Percentiles rank a stretch among this genome's conserved stretches.
phyloP scores from a whole-genome alignment of 2,329 filamentous ascomycete species.

The Verruconis gallopava region DNA sequence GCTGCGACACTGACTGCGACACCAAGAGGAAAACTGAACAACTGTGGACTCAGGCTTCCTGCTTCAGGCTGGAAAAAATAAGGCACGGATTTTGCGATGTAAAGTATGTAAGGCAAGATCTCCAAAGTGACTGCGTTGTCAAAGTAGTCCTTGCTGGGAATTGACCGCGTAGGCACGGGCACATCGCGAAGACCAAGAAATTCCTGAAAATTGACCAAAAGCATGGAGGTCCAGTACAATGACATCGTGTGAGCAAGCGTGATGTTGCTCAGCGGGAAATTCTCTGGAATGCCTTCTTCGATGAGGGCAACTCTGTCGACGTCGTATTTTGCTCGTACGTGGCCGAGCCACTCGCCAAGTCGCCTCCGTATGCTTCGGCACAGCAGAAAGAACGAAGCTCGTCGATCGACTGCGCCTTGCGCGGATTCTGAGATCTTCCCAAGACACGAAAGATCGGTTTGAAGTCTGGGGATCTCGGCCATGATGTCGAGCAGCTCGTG shows the following conservation, averaged over 20 bases:
- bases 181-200: constrained; percentile 1
- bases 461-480: not conserved
- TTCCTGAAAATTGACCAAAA: constrained; percentile 1
- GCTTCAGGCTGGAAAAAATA: constrained; percentile 7
- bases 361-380: not conserved
- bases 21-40: constrained; percentile 2
- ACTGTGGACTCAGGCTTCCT: constrained; percentile 1
- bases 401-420: not conserved
- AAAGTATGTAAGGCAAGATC: not conserved
- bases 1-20: not conserved
- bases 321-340: not conserved
- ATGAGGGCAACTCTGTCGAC: not conserved
- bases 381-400: not conserved
- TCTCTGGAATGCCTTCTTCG: constrained; percentile 4
- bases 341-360: not conserved
- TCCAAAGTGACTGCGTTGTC: not conserved
- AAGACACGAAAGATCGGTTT: not conserved
- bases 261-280: constrained; percentile 1
- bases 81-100: constrained; percentile 3
- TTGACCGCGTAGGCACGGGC: not conserved
- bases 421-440: not conserved
- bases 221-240: constrained; percentile 4
- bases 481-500: not conserved
- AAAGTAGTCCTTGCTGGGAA: not conserved
- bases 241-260: constrained; percentile 3